Evolutionary conservation across 1,139 yeast genomes (phyloP).

Genomic region (Komagataea norvegica): DNA sequence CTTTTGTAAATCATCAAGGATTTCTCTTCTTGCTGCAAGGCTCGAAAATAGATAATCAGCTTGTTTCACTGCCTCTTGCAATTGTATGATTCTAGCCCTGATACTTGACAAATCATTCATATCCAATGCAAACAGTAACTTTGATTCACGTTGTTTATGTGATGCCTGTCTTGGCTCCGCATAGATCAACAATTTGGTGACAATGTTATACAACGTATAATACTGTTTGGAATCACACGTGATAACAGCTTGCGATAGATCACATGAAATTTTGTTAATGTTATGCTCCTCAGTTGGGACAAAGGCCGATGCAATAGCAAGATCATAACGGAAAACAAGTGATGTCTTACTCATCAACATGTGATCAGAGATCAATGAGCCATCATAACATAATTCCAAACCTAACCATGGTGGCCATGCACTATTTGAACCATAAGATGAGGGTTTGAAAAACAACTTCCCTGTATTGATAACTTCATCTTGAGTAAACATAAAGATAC

Average conservation of each 20-base stretch:
- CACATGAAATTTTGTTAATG: conserved; percentile 46
- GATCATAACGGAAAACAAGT: conserved; percentile 54
- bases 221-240: conserved; percentile 74
- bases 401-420: conserved; percentile 88
- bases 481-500: conserved; percentile 60
- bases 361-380: conserved; percentile 51
- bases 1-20: conserved; percentile 31
- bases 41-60: conserved; percentile 42
- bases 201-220: conserved; percentile 57
- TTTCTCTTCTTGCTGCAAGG: conserved; percentile 27
- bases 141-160: conserved; percentile 57
- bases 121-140: conserved; percentile 66
- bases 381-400: conserved; percentile 68
- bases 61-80: conserved; percentile 53
- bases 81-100: conserved; percentile 43
- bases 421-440: conserved; percentile 37
- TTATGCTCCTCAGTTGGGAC: conserved; percentile 32
- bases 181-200: conserved; percentile 62
- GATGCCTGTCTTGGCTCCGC: conserved; percentile 58
- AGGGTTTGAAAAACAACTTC: conserved; percentile 38
- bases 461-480: conserved; percentile 40
- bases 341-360: conserved; percentile 63
- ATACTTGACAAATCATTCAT: conserved; percentile 55
- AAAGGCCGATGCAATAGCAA: conserved; percentile 27
- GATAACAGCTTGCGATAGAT: conserved; percentile 65